Percentiles rank a stretch among this genome's conserved stretches.
Evolutionary conservation across 163 green algal species (phyloP).

Genomic region (Chlamydomonas reinhardtii): DNA sequence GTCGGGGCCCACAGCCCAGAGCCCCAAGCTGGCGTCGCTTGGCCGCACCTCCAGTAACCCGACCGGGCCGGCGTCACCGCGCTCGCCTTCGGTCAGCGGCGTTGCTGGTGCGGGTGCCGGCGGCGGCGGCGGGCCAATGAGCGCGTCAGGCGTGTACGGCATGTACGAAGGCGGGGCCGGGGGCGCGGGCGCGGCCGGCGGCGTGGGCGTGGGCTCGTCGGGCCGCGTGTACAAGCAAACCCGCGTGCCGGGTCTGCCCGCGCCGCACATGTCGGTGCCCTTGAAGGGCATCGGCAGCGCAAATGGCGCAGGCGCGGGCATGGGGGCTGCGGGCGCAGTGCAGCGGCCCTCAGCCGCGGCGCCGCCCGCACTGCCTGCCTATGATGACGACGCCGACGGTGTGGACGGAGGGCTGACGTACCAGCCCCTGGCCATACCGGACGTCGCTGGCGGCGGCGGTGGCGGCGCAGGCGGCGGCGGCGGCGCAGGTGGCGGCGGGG

Average conservation of each 20-base stretch:
- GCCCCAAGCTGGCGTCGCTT: neutral
- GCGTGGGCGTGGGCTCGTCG: neutral
- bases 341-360: neutral
- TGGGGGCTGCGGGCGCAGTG: neutral
- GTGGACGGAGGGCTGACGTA: neutral
- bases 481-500: neutral
- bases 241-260: neutral
- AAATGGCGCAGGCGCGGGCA: too few relatives aligned
- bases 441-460: neutral
- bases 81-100: neutral
- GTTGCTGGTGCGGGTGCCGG: neutral
- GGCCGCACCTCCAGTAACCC: neutral
- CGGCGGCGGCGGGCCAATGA: neutral
- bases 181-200: neutral
- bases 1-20: neutral
- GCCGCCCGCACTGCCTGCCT: neutral
- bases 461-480: neutral
- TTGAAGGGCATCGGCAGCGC: too few relatives aligned
- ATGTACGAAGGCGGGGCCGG: neutral
- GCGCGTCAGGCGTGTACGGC: neutral
- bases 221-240: slow-evolving; percentile 25
- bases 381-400: neutral
- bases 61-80: neutral
- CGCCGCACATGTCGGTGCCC: neutral
- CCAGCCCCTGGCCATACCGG: slow-evolving; percentile 11